phyloP scores from a whole-genome alignment of 164 flowering plant species.

The Stephania japonica region DNA sequence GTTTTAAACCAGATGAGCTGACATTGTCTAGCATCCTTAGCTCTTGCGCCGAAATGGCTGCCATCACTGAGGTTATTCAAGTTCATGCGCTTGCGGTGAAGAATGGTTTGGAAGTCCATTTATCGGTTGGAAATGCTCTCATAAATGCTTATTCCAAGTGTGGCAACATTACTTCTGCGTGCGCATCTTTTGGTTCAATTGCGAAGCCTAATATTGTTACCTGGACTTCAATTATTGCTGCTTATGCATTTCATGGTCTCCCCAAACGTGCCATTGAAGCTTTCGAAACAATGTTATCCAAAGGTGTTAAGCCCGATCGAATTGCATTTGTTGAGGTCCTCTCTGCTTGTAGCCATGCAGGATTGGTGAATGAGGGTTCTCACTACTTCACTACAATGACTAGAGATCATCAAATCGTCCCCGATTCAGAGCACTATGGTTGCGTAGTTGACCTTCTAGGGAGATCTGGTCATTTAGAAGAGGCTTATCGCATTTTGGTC shows the following conservation, averaged over 20 bases:
- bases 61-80: constrained; percentile 32
- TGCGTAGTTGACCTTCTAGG: constrained; percentile 65
- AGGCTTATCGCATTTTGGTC: constrained; percentile 36
- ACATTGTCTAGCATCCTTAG: constrained; percentile 57
- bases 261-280: constrained; percentile 33
- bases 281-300: constrained; percentile 44
- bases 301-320: constrained; percentile 42
- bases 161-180: constrained; percentile 40
- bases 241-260: constrained; percentile 53
- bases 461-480: constrained; percentile 51
- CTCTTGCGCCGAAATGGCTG: constrained; percentile 50
- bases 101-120: constrained; percentile 32
- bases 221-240: constrained; percentile 58
- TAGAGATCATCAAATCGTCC: constrained; percentile 30
- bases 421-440: constrained; percentile 58
- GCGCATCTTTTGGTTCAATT: constrained; percentile 28
- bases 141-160: constrained; percentile 56
- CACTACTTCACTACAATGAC: constrained; percentile 48
- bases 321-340: constrained; percentile 53
- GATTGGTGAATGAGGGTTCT: constrained; percentile 45
- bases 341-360: constrained; percentile 69
- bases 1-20: constrained; percentile 45
- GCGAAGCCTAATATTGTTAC: constrained; percentile 42
- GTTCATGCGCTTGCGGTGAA: constrained; percentile 38
- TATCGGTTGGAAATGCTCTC: constrained; percentile 43